These are phyloP conservation scores for Tinospora cordifolia DNA, from an alignment of 164 flowering plant genomes.

Conservation along the genomic window DNA sequence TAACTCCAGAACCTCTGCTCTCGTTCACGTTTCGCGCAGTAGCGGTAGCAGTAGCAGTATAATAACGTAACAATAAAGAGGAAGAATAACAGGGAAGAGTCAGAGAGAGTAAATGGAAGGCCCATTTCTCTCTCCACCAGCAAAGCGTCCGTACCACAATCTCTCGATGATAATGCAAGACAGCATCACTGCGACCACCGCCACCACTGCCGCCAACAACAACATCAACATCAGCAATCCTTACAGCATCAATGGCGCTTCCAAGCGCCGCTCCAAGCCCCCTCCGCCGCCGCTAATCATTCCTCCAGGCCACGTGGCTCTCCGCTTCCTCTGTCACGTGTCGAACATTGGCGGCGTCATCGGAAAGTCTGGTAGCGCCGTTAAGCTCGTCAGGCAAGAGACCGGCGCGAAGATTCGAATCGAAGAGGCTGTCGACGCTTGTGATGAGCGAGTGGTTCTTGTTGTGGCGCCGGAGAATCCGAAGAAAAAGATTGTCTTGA, in stretches of 20 bases:
- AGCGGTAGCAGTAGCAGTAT: background rate
- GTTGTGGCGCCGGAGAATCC: constrained; percentile 27
- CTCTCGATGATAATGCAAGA: constrained; percentile 21
- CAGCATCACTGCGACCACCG: background rate
- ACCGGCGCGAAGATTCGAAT: constrained; percentile 64
- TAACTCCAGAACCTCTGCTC: background rate
- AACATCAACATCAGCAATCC: constrained; percentile 13
- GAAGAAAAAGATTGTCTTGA: constrained; percentile 19
- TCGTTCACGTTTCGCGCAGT: background rate
- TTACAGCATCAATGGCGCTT: background rate
- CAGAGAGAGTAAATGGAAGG: constrained; percentile 24
- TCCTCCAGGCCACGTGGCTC: constrained; percentile 40
- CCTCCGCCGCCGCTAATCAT: constrained; percentile 20
- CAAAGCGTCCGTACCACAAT: constrained; percentile 26
- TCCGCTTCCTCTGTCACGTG: constrained; percentile 67
- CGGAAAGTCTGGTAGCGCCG: constrained; percentile 62
- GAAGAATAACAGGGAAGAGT: background rate
- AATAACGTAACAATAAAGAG: background rate
- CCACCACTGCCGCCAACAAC: background rate
- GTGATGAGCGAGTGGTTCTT: constrained; percentile 48
- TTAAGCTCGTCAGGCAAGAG: constrained; percentile 50
- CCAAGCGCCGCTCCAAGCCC: constrained; percentile 31
- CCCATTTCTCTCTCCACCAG: constrained; percentile 26
- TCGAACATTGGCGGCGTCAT: constrained; percentile 70
- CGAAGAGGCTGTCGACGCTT: constrained; percentile 39